A percentile compares a stretch with the other conserved stretches of the same genome.
Evolutionary conservation across 2,329 filamentous ascomycete genomes (phyloP).

Genomic region (Talaromyces sp.): DNA sequence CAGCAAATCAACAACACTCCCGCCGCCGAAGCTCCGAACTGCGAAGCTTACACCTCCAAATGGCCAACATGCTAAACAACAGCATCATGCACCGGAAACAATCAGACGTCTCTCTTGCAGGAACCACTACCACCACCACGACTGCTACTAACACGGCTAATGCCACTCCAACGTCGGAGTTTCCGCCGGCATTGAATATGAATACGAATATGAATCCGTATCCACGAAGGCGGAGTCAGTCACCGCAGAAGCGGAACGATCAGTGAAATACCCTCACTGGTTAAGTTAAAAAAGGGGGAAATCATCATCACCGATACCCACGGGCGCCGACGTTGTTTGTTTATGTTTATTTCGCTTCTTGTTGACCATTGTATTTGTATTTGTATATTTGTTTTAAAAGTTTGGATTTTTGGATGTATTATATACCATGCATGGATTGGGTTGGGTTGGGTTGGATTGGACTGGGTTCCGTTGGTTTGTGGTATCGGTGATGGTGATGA

Average conservation of each 20-base stretch:
- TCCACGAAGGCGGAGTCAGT: neutral
- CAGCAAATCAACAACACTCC: neutral
- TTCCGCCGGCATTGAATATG: neutral
- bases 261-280: neutral
- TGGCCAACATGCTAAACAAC: constrained; percentile 13
- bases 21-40: constrained; percentile 17
- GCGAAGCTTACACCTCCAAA: constrained; percentile 13
- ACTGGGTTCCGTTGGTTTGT: neutral
- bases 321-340: neutral
- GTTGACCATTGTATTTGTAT: neutral
- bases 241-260: neutral
- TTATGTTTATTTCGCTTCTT: neutral
- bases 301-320: neutral
- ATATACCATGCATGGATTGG: neutral
- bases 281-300: neutral
- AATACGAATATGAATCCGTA: neutral
- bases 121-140: neutral
- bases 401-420: neutral
- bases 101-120: constrained; percentile 1
- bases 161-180: neutral
- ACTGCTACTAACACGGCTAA: neutral
- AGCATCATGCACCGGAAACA: constrained; percentile 14
- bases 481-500: neutral
- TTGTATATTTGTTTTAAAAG: neutral
- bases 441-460: too few species aligned